Evolutionary conservation across 345 rosid genomes (phyloP), one percentile per base, ranked within the genome.

Genomic region (Fremontodendron californicum): DNA sequence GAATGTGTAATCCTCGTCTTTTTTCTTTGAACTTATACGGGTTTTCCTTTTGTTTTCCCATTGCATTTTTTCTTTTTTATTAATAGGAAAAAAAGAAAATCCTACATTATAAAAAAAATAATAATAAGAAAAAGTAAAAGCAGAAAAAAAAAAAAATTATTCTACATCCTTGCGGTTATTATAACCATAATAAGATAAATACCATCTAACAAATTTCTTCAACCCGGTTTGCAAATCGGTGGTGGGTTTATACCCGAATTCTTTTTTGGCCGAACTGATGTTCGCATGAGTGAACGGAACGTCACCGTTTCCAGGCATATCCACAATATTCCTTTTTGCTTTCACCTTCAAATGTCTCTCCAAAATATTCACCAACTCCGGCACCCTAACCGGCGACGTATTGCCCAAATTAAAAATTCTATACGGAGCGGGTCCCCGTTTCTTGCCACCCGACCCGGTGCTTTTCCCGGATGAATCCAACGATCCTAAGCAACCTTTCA

Each of bases 301-400:
- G 93, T 92, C 97, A 77, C 97, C 97, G 87, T 92, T 92, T 81
- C 97, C 90, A 0, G 97, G 94, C 93, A 92, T 90, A 37, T 89
- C 90, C 51, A 90, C 82, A 6, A 75, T 66, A 29, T 86, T 87
- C 79, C 82, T 87, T 84, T 85, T 88, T 1, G 97, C 97, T 39
- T 89, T 92, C 76, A 81, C 78, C 80, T 88, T 88, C 70, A 92
- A 79, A 73, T 88, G 90, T 84, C 79, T 82, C 87, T 90, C 97
- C 84, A 92, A 76, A 16, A 92, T 90, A 12, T 80, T 84, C 42
- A 92, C 94, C 67, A 92, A 70, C 40, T 78, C 82, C 52, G 93
- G 91, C 12, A 92, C 97, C 12, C 92, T 86, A 1, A 92, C 93
- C 75, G 97, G 97, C 6, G 91, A 87, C 13, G 97, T 92, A 69